Percentiles rank a stretch among this genome's conserved stretches.
Evolutionary conservation across 768 basidiomycete species (phyloP).

Genomic region (Amanita inopinata): DNA sequence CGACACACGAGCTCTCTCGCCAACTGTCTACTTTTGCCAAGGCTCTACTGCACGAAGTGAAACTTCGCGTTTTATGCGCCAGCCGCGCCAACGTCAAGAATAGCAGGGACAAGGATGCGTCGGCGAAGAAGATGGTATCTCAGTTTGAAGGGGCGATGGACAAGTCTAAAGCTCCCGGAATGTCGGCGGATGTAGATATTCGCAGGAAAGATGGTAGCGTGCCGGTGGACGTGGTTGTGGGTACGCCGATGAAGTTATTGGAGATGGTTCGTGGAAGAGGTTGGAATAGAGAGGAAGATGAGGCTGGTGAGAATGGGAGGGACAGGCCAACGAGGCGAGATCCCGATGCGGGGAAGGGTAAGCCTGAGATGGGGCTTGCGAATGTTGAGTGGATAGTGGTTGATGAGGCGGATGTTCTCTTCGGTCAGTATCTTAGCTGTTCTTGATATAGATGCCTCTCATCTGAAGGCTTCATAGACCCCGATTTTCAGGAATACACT

Average conservation of each 20-base stretch:
- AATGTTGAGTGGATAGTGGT: constrained; percentile 83
- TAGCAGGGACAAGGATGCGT: constrained; percentile 20
- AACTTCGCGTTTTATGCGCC: constrained; percentile 66
- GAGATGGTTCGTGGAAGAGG: constrained; percentile 49
- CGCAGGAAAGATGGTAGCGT: not conserved
- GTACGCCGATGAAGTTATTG: constrained; percentile 58
- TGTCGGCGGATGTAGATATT: not conserved
- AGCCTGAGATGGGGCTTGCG: constrained; percentile 51
- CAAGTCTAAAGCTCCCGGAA: not conserved
- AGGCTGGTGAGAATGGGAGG: constrained; percentile 19
- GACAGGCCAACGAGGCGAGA: constrained; percentile 24
- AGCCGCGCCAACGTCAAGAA: constrained; percentile 47
- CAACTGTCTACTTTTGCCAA: constrained; percentile 75
- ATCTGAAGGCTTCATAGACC: constrained; percentile 35
- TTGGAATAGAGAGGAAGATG: constrained; percentile 31
- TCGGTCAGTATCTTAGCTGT: constrained; percentile 42
- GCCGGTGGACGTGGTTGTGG: constrained; percentile 50
- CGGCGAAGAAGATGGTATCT: constrained; percentile 41
- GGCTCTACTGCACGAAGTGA: constrained; percentile 59
- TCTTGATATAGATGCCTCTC: not conserved
- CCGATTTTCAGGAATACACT: constrained; percentile 75
- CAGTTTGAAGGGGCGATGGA: constrained; percentile 9
- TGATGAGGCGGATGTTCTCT: constrained; percentile 86
- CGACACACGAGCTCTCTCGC: constrained; percentile 82
- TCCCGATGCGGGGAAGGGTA: constrained; percentile 13